Evolutionary conservation across 805 yeast genomes (phyloP).

Genomic region (Maudiozyma pseudohumilis): DNA sequence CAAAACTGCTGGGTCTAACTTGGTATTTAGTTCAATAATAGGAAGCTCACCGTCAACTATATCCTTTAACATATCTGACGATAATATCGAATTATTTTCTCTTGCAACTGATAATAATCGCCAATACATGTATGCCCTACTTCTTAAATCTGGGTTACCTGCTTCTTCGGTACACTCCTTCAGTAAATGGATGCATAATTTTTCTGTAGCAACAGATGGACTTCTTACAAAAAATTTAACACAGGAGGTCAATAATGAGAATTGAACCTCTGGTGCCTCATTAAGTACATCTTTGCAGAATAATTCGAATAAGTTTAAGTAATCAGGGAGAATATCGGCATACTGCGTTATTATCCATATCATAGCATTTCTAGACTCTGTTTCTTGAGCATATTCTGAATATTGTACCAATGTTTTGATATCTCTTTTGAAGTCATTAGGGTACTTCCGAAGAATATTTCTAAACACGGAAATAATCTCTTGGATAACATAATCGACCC

Average conservation of each 20-base stretch:
- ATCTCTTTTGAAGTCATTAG: slow-evolving; percentile 41
- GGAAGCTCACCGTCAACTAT: slow-evolving; percentile 59
- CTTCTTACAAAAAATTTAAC: slow-evolving; percentile 55
- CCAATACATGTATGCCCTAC: slow-evolving; percentile 81
- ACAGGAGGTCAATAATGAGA: slow-evolving; percentile 61
- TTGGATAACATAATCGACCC: slow-evolving; percentile 65
- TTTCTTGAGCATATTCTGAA: slow-evolving; percentile 51
- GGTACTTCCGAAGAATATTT: slow-evolving; percentile 69
- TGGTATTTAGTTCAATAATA: slow-evolving; percentile 56
- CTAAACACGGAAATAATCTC: slow-evolving; percentile 70
- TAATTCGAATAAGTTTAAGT: slow-evolving; percentile 22
- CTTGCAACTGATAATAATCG: slow-evolving; percentile 45
- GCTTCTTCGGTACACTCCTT: slow-evolving; percentile 63
- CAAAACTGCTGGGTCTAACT: slow-evolving; percentile 54
- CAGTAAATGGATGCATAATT: slow-evolving; percentile 47
- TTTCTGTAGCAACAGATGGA: slow-evolving; percentile 44
- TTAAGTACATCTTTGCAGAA: slow-evolving; percentile 38
- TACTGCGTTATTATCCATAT: slow-evolving; percentile 81
- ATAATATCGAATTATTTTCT: slow-evolving; percentile 28
- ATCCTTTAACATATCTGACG: slow-evolving; percentile 34
- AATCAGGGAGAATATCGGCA: slow-evolving; percentile 35
- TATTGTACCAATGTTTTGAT: slow-evolving; percentile 35
- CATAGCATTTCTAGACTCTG: slow-evolving; percentile 68
- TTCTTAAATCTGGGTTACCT: slow-evolving; percentile 78
- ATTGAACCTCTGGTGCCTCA: slow-evolving; percentile 67